Base-by-base conservation (phyloP, 768 basidiomycete species). In the Hemileccinum impolitum region DNA sequence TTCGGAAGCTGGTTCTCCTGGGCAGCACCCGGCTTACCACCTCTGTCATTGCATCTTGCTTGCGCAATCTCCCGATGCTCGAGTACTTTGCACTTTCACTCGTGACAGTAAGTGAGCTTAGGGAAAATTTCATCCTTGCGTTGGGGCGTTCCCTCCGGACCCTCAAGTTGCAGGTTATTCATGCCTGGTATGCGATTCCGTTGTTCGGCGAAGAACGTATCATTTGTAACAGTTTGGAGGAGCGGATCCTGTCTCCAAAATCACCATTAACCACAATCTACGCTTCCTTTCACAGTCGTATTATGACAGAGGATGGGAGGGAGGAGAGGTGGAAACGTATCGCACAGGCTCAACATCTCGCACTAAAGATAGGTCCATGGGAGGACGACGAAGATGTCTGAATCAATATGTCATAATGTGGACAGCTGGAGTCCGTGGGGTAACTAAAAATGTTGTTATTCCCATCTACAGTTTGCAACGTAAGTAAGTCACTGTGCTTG, bases 21-120 rank as follows among this genome's bases (percentile, higher is more conserved):
- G 66, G 61, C 10, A 69, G 71, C 51, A 65, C 50, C 43, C 61
- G 66, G 4, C 55, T 75, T 8, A 63, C 67, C 8, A 67, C 62
- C 21, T 39, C 55, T 12, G 54, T 45, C 9, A 53, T 75, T 19
- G 54, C 65, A 14, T 49, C 58, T 14, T 71, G 65, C 40, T 47
- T 75, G 7, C 51, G 52, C 25, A 48, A 43, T 15, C 49, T 74
- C 28, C 51, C 55, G 0, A 43, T 32, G 21, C 58, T 74, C 19
- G 63, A 69, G 45, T 69, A 70, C 45, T 61, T 76, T 39, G 69
- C 70, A 1, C 55, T 75, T 19, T 66, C 64, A 2, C 51, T 70
- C 18, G 54, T 69, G 31, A 72, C 70, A 8, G 68, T 70, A 6
- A 59, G 62, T 19, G 71, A 74, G 39, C 59, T 70, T 10, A 37